Conservation (phyloP, 2,329 filamentous ascomycete species). For the Colletotrichum acutatum region DNA sequence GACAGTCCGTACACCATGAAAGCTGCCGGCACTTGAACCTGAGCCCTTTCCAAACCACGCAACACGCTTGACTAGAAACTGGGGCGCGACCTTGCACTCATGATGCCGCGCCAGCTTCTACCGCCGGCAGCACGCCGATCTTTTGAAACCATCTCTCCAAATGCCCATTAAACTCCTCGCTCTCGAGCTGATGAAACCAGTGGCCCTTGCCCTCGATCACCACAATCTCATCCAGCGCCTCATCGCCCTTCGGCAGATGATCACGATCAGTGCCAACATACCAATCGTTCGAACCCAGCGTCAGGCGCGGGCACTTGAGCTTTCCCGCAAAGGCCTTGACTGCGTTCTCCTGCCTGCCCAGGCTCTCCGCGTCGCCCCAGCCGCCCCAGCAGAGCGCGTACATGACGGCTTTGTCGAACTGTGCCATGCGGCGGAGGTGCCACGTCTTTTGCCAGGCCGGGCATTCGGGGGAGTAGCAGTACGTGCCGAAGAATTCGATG, state of each 20-base stretch:
- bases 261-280: conserved; percentile 21
- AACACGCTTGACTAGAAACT: not conserved
- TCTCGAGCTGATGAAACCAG: conserved; percentile 30
- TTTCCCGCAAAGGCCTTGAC: conserved; percentile 3
- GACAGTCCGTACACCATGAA: not conserved
- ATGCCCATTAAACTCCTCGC: conserved; percentile 17
- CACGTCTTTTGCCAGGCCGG: conserved; percentile 26
- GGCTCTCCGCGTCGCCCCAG: conserved; percentile 14
- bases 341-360: conserved; percentile 17
- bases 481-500: not conserved
- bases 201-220: conserved; percentile 18
- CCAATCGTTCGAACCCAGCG: conserved; percentile 11
- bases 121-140: not conserved
- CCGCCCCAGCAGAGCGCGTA: conserved; percentile 22
- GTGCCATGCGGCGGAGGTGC: conserved; percentile 17
- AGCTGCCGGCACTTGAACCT: not conserved
- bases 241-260: conserved; percentile 15
- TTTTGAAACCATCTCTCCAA: conserved; percentile 11
- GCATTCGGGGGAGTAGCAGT: not conserved
- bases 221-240: conserved; percentile 23
- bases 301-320: conserved; percentile 19
- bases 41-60: not conserved
- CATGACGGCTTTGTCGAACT: conserved; percentile 22
- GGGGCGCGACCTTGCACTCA: not conserved
- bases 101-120: not conserved